Base-by-base conservation (phyloP, 2,329 filamentous ascomycete species). In the Fusarium tuaranense region DNA sequence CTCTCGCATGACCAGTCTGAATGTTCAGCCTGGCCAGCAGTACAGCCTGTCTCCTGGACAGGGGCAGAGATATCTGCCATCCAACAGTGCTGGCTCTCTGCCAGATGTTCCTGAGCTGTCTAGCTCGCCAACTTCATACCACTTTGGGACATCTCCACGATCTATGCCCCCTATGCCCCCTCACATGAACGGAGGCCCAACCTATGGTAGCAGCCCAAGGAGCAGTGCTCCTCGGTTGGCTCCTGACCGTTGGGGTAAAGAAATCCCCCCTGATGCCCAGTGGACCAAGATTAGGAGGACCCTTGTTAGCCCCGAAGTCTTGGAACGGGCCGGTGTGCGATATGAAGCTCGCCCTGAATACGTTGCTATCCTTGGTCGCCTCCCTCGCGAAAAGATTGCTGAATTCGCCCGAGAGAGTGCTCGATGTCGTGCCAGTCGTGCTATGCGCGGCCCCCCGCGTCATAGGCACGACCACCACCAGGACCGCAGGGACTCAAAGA, bases 331-430 rank as follows among this genome's bases (percentile, higher is more conserved):
- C 5, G 86, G 88, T 14, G 85, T 90, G 25, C 87, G 90, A 12
- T 92, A 90, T 75, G 90, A 92, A 79, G 90, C 90, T 12, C 85
- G 88, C 1, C 89, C 89, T 0, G 86, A 88, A 2, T 92, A 89
- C 68, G 89, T 92, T 87, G 90, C 90, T 14, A 81, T 92, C 5
- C 84, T 92, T 0, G 91, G 91, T 6, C 83, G 87, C 16, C 82
- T 92, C 4, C 83, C 83, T 2, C 85, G 84, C 1, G 86, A 88
- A 14, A 80, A 92, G 51, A 87, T 92, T 44, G 82, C 83, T 22
- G 83, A 87, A 8, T 88, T 86, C 65, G 89, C 89, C 2, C 84
- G 84, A 5, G 82, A 84, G 62, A 90, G 85, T 44, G 83, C 83
- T 10, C 85, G 88, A 32, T 85, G 86, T 7, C 85, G 89, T 18